A percentile compares a stretch with the other conserved stretches of the same genome.
Conservation (phyloP, 176 grass and related monocot genomes). For the Zizania latifolia region DNA sequence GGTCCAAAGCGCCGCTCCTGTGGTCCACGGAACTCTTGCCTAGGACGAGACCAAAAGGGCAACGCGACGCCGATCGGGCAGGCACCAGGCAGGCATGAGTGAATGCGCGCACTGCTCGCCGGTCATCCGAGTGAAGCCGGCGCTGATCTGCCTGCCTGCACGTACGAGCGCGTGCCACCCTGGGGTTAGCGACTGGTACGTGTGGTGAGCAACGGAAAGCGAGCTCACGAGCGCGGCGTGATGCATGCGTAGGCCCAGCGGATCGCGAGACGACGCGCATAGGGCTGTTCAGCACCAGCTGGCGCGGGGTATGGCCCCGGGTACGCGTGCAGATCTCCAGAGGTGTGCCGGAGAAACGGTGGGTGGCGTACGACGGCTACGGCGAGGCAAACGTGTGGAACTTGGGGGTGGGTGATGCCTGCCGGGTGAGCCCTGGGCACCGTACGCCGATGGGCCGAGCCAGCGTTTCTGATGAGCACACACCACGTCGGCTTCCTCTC, state of each 20-base stretch:
- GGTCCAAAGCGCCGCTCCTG: not conserved
- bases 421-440: not conserved
- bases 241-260: too few relatives aligned
- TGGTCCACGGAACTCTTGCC: not conserved
- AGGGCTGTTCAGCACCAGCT: conserved; percentile 27
- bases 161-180: not conserved
- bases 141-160: not conserved
- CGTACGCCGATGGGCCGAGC: not conserved
- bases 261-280: not conserved
- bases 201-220: too few relatives aligned
- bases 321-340: conserved; percentile 3
- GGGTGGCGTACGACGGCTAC: too few relatives aligned
- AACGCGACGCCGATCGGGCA: not conserved
- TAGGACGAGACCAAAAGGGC: not conserved
- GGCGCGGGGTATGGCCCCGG: not conserved
- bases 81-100: not conserved
- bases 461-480: not conserved
- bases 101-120: not conserved
- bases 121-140: too few relatives aligned
- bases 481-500: too few relatives aligned
- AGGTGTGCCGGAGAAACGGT: not conserved
- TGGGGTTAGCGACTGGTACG: too few relatives aligned
- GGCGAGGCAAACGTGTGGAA: not conserved
- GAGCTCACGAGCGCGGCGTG: too few relatives aligned
- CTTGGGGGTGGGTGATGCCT: too few relatives aligned